Percentiles rank a stretch among this genome's conserved stretches.
These are phyloP conservation scores for Raffaelea arxii DNA, from an alignment of 2,329 filamentous ascomycete species.

Conservation along the genomic window DNA sequence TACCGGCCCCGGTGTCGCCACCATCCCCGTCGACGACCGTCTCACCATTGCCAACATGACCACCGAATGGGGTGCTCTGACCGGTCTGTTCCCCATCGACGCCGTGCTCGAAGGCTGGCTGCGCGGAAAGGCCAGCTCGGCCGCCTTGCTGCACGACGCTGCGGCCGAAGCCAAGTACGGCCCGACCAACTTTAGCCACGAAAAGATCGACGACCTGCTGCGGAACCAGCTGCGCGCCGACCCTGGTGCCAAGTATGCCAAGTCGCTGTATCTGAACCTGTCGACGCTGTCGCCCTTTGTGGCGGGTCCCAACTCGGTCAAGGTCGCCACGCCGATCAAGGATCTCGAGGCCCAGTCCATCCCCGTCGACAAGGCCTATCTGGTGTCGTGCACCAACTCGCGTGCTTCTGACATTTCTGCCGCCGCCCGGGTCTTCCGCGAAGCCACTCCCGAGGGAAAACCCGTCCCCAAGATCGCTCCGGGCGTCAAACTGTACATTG, in stretches of 20 bases:
- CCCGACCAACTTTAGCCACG: constrained; percentile 56
- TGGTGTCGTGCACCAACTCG: constrained; percentile 85
- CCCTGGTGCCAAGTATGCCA: constrained; percentile 69
- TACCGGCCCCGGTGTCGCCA: constrained; percentile 64
- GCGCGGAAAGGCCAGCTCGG: constrained; percentile 62
- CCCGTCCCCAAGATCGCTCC: constrained; percentile 57
- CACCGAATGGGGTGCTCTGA: constrained; percentile 64
- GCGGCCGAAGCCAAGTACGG: constrained; percentile 33
- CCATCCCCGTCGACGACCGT: constrained; percentile 57
- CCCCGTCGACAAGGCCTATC: constrained; percentile 70
- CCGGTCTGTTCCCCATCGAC: constrained; percentile 71
- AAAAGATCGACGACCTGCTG: constrained; percentile 62
- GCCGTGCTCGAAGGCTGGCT: constrained; percentile 62
- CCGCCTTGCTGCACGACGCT: constrained; percentile 43
- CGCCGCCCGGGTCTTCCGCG: constrained; percentile 76
- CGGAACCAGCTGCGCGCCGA: constrained; percentile 60
- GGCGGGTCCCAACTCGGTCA: constrained; percentile 83
- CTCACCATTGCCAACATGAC: constrained; percentile 68
- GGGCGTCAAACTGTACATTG: constrained; percentile 79
- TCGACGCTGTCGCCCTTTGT: constrained; percentile 78
- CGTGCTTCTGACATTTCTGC: constrained; percentile 71
- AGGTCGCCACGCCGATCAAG: constrained; percentile 67
- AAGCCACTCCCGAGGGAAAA: constrained; percentile 57
- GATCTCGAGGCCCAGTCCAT: constrained; percentile 69
- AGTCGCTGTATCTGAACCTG: constrained; percentile 71